phyloP scores from a whole-genome alignment of 495 filamentous ascomycete species.

The Friedmanniomyces simplex region DNA sequence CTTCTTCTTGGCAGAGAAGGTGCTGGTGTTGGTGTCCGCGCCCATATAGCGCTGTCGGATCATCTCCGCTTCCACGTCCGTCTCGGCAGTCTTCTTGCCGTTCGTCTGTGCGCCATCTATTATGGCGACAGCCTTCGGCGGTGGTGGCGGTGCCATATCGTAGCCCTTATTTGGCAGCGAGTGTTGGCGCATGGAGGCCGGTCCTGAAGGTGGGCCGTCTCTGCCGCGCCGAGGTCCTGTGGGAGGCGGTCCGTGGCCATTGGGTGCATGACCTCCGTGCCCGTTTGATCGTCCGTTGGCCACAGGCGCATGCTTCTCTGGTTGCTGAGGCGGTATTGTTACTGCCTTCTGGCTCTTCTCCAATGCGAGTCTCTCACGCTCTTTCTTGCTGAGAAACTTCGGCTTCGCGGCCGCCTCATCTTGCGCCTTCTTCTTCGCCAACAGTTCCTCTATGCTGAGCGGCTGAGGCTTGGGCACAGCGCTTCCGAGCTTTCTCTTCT shows the following conservation, averaged over 20 bases:
- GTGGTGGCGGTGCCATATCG: conserved; percentile 46
- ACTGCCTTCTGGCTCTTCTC: conserved; percentile 82
- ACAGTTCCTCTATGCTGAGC: conserved; percentile 65
- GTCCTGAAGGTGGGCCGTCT: conserved; percentile 43
- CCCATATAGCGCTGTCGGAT: conserved; percentile 88
- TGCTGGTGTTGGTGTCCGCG: conserved; percentile 73
- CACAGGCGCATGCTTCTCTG: not conserved
- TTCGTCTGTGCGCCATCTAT: conserved; percentile 30
- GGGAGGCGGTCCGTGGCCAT: conserved; percentile 39
- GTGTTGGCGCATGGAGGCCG: conserved; percentile 40
- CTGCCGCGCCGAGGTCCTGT: conserved; percentile 76
- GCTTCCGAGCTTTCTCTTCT: conserved; percentile 49
- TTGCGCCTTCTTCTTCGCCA: conserved; percentile 67
- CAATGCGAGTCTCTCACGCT: conserved; percentile 74
- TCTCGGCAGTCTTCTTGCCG: conserved; percentile 50
- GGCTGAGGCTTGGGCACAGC: conserved; percentile 37
- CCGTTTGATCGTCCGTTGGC: conserved; percentile 5
- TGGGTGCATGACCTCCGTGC: conserved; percentile 17
- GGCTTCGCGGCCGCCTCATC: conserved; percentile 75
- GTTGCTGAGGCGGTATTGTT: conserved; percentile 31
- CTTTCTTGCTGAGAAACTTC: conserved; percentile 81
- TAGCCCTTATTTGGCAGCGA: conserved; percentile 35
- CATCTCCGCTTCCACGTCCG: conserved; percentile 67
- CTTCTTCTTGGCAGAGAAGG: conserved; percentile 95
- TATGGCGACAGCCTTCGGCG: conserved; percentile 37